phyloP scores from a whole-genome alignment of 768 basidiomycete genomes.

The Termitomyces eurrhizus region DNA sequence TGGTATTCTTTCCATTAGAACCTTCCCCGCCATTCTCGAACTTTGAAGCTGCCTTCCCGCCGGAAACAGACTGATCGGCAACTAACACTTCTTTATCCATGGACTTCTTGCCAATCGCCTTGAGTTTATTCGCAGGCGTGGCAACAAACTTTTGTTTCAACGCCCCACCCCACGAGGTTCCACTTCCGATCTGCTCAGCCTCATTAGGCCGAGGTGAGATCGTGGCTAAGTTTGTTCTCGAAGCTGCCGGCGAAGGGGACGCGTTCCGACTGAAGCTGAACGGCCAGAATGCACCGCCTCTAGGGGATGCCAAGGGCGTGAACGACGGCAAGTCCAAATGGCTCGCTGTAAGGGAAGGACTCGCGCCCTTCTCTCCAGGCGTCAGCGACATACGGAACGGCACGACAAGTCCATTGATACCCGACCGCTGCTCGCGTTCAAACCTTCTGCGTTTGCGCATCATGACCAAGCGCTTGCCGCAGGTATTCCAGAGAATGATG shows the following conservation, averaged over 20 bases:
- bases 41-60: slow-evolving; percentile 9
- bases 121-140: slow-evolving; percentile 33
- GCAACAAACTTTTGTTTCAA: slow-evolving; percentile 19
- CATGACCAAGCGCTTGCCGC: slow-evolving; percentile 45
- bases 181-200: slow-evolving; percentile 15
- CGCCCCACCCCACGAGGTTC: slow-evolving; percentile 2
- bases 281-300: slow-evolving; percentile 28
- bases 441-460: slow-evolving; percentile 45
- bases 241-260: slow-evolving; percentile 21
- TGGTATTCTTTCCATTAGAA: slow-evolving; percentile 14
- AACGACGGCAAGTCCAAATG: slow-evolving; percentile 39
- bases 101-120: slow-evolving; percentile 42
- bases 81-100: slow-evolving; percentile 28
- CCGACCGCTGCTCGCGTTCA: slow-evolving; percentile 47
- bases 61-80: slow-evolving; percentile 22
- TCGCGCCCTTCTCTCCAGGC: slow-evolving; percentile 15
- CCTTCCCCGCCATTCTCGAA: slow-evolving; percentile 11
- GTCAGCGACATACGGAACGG: slow-evolving; percentile 24
- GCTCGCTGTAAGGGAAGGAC: slow-evolving; percentile 1
- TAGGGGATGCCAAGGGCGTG: slow-evolving; percentile 46
- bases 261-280: slow-evolving; percentile 27
- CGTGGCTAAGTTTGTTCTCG: slow-evolving; percentile 42
- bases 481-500: slow-evolving; percentile 72
- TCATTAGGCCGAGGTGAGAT: slow-evolving; percentile 30
- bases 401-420: slow-evolving; percentile 40